Conservation (phyloP, 441 rosid species). For the Bocquillonia castaneifolia region DNA sequence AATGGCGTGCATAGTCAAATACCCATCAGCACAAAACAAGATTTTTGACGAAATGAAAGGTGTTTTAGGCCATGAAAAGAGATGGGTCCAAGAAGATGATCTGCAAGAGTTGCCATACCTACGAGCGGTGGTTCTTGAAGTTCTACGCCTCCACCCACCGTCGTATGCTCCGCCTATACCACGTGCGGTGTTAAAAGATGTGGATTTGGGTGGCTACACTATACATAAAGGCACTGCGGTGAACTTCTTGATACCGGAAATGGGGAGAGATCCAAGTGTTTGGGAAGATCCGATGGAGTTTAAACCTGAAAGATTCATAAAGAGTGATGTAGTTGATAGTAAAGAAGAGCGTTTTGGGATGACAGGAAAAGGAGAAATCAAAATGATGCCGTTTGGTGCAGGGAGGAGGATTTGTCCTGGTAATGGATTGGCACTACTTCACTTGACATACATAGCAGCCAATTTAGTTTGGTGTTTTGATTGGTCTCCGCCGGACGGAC, state of each 20-base stretch:
- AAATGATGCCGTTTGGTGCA: constrained; percentile 31
- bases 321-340: neutral
- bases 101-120: constrained; percentile 30
- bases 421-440: constrained; percentile 26
- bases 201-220: constrained; percentile 18
- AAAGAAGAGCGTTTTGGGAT: constrained; percentile 24
- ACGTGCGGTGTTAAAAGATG: constrained; percentile 32
- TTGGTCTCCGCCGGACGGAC: constrained; percentile 25
- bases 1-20: constrained; percentile 4
- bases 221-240: constrained; percentile 29
- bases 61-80: neutral
- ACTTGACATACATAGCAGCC: constrained; percentile 27
- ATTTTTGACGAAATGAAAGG: constrained; percentile 25
- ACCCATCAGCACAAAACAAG: neutral
- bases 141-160: constrained; percentile 36
- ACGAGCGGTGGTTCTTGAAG: constrained; percentile 36
- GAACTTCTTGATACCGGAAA: constrained; percentile 39
- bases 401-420: constrained; percentile 40
- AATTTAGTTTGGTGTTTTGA: constrained; percentile 27
- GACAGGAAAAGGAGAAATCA: constrained; percentile 33
- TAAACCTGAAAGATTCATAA: constrained; percentile 34
- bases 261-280: constrained; percentile 37
- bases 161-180: constrained; percentile 28
- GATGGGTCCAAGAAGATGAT: constrained; percentile 28
- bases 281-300: constrained; percentile 46